Percentiles rank a stretch among this genome's conserved stretches.
phyloP scores from a whole-genome alignment of 1,284 basidiomycete genomes.

The Rhodotorula sp. region DNA sequence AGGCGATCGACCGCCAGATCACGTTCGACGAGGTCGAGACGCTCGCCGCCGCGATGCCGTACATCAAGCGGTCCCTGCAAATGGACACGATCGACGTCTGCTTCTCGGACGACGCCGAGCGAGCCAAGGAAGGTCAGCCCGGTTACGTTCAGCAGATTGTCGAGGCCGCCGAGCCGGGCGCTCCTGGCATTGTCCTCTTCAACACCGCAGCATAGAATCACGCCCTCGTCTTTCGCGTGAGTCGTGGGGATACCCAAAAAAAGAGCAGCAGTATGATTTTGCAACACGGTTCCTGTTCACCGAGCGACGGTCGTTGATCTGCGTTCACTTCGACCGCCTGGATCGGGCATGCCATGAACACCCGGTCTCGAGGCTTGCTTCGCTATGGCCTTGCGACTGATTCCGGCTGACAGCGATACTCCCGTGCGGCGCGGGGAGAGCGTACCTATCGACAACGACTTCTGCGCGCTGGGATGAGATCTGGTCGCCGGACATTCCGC shows the following conservation, averaged over 20 bases:
- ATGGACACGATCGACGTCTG: constrained; percentile 70
- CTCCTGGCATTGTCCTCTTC: constrained; percentile 57
- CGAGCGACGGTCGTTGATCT: too few relatives aligned
- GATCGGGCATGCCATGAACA: too few relatives aligned
- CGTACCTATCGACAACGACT: too few relatives aligned
- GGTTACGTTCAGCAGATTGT: constrained; percentile 67
- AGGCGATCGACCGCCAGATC: constrained; percentile 81
- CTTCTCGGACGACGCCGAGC: constrained; percentile 65
- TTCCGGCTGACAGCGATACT: too few relatives aligned
- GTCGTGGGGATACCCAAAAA: background rate
- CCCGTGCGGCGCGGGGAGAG: too few relatives aligned
- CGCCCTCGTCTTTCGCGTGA: background rate
- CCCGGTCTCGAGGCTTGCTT: too few relatives aligned
- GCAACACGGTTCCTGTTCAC: too few relatives aligned
- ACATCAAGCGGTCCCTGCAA: constrained; percentile 78
- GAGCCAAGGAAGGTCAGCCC: constrained; percentile 41
- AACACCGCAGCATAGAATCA: constrained; percentile 12
- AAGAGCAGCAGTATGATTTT: background rate
- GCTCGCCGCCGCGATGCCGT: constrained; percentile 68
- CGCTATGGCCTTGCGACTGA: too few relatives aligned
- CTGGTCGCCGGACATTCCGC: too few relatives aligned
- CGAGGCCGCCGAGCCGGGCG: constrained; percentile 82
- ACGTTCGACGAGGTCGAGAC: constrained; percentile 84
- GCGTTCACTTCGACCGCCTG: too few relatives aligned
- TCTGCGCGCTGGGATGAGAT: too few relatives aligned